phyloP scores from a whole-genome alignment of 2,329 filamentous ascomycete species.

The Alternaria ethzedia region DNA sequence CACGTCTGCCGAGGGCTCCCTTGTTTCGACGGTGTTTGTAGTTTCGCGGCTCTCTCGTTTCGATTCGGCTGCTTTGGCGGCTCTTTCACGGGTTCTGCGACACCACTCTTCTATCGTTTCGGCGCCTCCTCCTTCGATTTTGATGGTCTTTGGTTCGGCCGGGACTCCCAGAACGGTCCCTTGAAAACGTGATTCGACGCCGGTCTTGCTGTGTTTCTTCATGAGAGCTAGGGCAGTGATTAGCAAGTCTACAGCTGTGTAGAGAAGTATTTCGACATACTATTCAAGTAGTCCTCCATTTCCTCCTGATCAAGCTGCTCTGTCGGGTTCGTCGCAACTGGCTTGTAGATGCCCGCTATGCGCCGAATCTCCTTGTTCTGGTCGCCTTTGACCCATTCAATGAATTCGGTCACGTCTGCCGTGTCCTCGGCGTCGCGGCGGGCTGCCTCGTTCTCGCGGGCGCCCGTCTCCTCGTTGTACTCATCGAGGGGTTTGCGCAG shows the following conservation, averaged over 20 bases:
- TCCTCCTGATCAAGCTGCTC: constrained; percentile 54
- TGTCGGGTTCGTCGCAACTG: constrained; percentile 46
- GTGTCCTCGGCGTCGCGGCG: constrained; percentile 72
- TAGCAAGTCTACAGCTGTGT: constrained; percentile 16
- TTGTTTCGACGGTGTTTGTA: constrained; percentile 21
- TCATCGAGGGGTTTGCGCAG: constrained; percentile 54
- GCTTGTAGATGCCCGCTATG: constrained; percentile 71
- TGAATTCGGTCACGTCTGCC: constrained; percentile 77
- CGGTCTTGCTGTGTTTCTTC: constrained; percentile 89
- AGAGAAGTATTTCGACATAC: constrained; percentile 27
- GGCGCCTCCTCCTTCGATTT: constrained; percentile 78
- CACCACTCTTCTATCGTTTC: constrained; percentile 73
- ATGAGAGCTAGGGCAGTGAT: constrained; percentile 69
- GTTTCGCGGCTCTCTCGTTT: constrained; percentile 30
- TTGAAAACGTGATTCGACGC: constrained; percentile 83
- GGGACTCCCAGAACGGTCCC: constrained; percentile 81
- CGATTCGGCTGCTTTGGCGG: constrained; percentile 31
- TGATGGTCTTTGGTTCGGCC: constrained; percentile 72
- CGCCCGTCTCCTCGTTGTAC: constrained; percentile 49
- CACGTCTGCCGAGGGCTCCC: constrained; percentile 29
- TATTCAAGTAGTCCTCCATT: constrained; percentile 57
- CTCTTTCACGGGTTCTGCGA: constrained; percentile 38
- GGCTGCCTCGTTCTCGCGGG: constrained; percentile 51
- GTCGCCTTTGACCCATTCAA: constrained; percentile 77
- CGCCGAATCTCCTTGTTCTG: constrained; percentile 81